phyloP scores from a whole-genome alignment of 345 rosid genomes.

The Erucastrum elatum region DNA sequence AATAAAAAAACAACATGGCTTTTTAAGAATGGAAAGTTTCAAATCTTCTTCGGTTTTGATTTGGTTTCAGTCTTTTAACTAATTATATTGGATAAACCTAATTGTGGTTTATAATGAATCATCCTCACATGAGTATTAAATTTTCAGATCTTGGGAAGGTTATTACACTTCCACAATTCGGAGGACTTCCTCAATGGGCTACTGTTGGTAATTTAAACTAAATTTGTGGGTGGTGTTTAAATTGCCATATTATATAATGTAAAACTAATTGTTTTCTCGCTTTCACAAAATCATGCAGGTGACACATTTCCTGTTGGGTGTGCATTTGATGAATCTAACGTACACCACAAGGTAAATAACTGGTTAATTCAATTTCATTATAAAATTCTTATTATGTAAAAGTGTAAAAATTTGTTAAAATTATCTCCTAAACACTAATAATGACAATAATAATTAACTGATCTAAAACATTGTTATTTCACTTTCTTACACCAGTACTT shows the following conservation, averaged over 20 bases:
- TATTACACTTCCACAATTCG: constrained; percentile 54
- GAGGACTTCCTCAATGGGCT: constrained; percentile 66
- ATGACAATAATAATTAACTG: not conserved
- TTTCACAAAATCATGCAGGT: constrained; percentile 36
- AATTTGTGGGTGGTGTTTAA: not conserved
- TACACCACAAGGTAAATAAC: constrained; percentile 68
- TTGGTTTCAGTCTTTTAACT: not conserved
- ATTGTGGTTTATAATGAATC: not conserved
- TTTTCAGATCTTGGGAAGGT: constrained; percentile 68
- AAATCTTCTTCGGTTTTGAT: not conserved
- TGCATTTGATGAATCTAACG: constrained; percentile 60
- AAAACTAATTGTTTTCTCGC: not conserved
- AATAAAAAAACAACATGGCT: not conserved
- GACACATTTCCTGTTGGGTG: constrained; percentile 81
- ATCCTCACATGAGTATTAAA: not conserved
- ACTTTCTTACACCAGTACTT: constrained; percentile 43
- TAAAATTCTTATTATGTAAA: not conserved
- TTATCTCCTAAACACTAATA: not conserved
- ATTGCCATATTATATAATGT: not conserved
- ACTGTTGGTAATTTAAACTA: constrained; percentile 47
- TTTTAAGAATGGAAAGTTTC: not conserved
- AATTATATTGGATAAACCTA: not conserved
- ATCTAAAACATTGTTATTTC: not conserved
- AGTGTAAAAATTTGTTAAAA: not conserved
- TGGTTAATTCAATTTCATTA: not conserved